Percentiles rank a stretch among this genome's conserved stretches.
Conservation (phyloP, 805 yeast species). For the Suhomyces prunicola region DNA sequence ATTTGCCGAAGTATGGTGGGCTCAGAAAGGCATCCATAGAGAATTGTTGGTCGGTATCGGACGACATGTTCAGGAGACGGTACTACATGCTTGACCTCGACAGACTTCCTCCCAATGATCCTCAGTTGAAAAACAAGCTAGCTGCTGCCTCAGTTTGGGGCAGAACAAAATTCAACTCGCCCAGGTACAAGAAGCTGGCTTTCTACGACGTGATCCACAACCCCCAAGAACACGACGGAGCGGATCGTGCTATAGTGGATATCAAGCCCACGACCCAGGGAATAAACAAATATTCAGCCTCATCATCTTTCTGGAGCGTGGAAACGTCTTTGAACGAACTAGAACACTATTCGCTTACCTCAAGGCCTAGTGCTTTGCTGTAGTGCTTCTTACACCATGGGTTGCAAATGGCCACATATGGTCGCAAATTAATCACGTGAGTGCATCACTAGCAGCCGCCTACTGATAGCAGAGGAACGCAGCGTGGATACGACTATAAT, state of each 20-base stretch:
- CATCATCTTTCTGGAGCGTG: slow-evolving; percentile 22
- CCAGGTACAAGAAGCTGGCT: slow-evolving; percentile 16
- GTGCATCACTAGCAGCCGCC: not conserved
- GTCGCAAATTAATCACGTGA: not conserved
- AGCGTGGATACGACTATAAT: not conserved
- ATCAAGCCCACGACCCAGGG: not conserved
- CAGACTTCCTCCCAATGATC: not conserved
- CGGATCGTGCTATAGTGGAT: not conserved
- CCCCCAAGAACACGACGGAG: not conserved
- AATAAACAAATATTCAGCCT: not conserved
- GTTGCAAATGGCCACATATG: not conserved
- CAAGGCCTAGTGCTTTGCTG: slow-evolving; percentile 1
- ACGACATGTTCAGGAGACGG: slow-evolving; percentile 23
- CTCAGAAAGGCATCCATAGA: slow-evolving; percentile 15
- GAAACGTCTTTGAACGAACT: slow-evolving; percentile 26
- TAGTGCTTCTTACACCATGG: not conserved
- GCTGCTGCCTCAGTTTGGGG: slow-evolving; percentile 15
- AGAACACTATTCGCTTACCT: slow-evolving; percentile 26
- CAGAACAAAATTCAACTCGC: slow-evolving; percentile 18
- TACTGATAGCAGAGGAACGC: not conserved
- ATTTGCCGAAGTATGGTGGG: slow-evolving; percentile 9
- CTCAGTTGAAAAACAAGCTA: slow-evolving; percentile 7
- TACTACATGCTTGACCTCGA: slow-evolving; percentile 7
- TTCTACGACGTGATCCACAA: slow-evolving; percentile 7
- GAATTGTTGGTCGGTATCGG: slow-evolving; percentile 31